A percentile compares a stretch with the other conserved stretches of the same genome.
Evolutionary conservation across 768 basidiomycete genomes (phyloP).

Genomic region (Hypholoma sublateritium): DNA sequence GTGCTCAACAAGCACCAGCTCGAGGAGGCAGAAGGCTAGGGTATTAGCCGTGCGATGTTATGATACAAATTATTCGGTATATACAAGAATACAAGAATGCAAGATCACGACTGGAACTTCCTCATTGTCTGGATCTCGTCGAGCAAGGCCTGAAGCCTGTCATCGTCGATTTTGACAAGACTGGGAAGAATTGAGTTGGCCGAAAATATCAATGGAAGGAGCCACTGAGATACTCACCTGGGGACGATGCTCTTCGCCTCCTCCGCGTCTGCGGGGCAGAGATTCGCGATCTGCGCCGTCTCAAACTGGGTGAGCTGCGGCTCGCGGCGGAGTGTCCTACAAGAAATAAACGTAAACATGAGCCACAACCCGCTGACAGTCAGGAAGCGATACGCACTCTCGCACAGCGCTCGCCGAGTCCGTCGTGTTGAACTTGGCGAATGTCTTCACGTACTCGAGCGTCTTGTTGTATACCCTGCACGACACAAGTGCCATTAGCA

Average conservation of each 20-base stretch:
- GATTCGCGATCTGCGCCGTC: conserved; percentile 88
- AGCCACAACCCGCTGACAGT: background rate
- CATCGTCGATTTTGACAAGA: conserved; percentile 86
- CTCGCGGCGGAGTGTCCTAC: conserved; percentile 76
- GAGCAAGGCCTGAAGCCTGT: conserved; percentile 75
- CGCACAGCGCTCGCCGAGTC: conserved; percentile 85
- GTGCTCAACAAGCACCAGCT: conserved; percentile 39
- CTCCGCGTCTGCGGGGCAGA: conserved; percentile 85
- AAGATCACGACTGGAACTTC: conserved; percentile 75
- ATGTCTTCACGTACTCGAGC: conserved; percentile 87
- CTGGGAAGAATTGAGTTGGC: conserved; percentile 35
- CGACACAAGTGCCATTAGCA: background rate
- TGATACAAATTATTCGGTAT: conserved; percentile 12
- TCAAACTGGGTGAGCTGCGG: conserved; percentile 85
- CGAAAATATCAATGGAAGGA: background rate
- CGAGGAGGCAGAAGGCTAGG: conserved; percentile 55
- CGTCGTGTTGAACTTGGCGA: conserved; percentile 86
- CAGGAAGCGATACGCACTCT: conserved; percentile 54
- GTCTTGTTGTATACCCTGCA: conserved; percentile 90
- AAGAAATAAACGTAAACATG: background rate
- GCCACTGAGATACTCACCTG: conserved; percentile 46
- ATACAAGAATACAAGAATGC: background rate
- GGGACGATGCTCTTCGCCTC: conserved; percentile 92
- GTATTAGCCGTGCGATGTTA: background rate
- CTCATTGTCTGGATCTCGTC: conserved; percentile 90